phyloP scores from a whole-genome alignment of 208 protist species.

The Acanthamoeba triangularis region DNA sequence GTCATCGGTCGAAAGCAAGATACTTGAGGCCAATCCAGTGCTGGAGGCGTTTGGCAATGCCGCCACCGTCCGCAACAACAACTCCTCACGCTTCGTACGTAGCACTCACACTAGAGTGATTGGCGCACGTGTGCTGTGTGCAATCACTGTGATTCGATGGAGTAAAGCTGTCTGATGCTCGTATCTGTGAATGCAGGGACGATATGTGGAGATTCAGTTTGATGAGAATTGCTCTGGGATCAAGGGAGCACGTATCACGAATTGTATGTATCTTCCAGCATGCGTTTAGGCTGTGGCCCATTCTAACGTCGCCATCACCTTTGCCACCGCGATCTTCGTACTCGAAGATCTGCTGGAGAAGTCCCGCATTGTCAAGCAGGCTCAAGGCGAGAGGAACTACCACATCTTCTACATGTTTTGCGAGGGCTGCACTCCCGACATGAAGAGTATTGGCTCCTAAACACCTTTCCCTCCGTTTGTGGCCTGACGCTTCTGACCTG shows the following conservation, averaged over 20 bases:
- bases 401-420: constrained; percentile 86
- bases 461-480: too few species aligned
- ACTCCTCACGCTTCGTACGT: constrained; percentile 89
- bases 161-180: too few species aligned
- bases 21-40: constrained; percentile 87
- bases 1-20: constrained; percentile 80
- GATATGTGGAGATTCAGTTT: constrained; percentile 88
- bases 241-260: constrained; percentile 79
- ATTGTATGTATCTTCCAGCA: constrained; percentile 43
- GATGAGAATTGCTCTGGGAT: constrained; percentile 79
- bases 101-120: not conserved
- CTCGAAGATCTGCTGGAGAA: constrained; percentile 82
- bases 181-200: constrained; percentile 74
- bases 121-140: not conserved
- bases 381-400: constrained; percentile 86
- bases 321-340: not conserved
- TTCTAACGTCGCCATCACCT: not conserved
- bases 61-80: constrained; percentile 89
- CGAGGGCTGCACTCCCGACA: not conserved
- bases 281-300: not conserved
- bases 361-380: constrained; percentile 85
- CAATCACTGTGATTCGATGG: not conserved
- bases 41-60: constrained; percentile 89
- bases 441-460: not conserved
- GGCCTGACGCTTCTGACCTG: not conserved